These are phyloP conservation scores for Penicillium riverlandense DNA, from an alignment of 495 filamentous ascomycete genomes.

Conservation along the genomic window DNA sequence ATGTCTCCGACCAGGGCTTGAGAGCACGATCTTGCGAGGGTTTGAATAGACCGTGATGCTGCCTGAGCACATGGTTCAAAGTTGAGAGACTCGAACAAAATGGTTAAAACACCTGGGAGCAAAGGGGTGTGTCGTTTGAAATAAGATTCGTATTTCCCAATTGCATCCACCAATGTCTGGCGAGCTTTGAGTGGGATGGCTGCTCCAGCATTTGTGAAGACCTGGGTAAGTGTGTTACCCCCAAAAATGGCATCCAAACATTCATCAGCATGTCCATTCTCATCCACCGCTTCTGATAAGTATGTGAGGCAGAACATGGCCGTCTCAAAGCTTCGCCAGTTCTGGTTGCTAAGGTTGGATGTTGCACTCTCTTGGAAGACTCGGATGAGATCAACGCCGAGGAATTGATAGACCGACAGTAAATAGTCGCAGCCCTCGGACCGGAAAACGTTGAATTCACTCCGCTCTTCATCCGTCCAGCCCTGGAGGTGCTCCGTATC, in stretches of 20 bases:
- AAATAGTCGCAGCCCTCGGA: conserved; percentile 77
- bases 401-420: conserved; percentile 63
- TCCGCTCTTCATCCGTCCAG: conserved; percentile 68
- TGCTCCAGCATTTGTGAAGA: conserved; percentile 44
- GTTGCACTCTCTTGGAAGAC: conserved; percentile 61
- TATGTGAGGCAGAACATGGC: conserved; percentile 71
- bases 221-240: conserved; percentile 42
- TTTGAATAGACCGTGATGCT: conserved; percentile 75
- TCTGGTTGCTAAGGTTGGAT: conserved; percentile 45
- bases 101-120: conserved; percentile 69
- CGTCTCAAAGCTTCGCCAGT: conserved; percentile 77
- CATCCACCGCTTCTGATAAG: conserved; percentile 66
- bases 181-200: conserved; percentile 60
- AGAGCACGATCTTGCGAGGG: conserved; percentile 76
- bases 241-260: conserved; percentile 66
- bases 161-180: conserved; percentile 68
- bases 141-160: conserved; percentile 74
- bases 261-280: conserved; percentile 58
- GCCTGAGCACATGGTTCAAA: conserved; percentile 56
- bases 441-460: conserved; percentile 69
- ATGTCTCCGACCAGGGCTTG: conserved; percentile 62
- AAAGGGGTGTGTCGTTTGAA: conserved; percentile 66
- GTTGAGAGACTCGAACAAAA: conserved; percentile 71
- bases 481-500: conserved; percentile 18
- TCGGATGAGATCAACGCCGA: conserved; percentile 60